Base-by-base conservation (phyloP, 73 alveolate species). In the Blepharisma japonicum region DNA sequence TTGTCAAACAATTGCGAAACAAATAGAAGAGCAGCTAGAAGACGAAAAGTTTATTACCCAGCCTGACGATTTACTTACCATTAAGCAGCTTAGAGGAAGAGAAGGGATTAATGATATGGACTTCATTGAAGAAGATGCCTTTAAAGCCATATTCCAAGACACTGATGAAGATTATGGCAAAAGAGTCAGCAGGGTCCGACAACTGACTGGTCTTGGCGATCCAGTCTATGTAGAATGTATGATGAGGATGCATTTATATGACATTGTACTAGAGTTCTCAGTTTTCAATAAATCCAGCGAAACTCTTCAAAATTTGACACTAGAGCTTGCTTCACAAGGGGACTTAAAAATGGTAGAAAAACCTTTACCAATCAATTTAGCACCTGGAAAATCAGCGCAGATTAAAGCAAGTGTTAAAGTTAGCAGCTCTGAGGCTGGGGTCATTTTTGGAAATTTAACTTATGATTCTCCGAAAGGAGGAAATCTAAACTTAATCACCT, bases 161-260 rank as follows among this genome's bases (percentile, higher is more conserved):
- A 67, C 46, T 32, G 68, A 51, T n/a, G 93, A 89, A 27, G 91
- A 89, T 78, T 77, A 8, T 71, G 77, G 23, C 81, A 76, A 47
- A 39, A 71, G 8, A 83, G 67, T 71, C 79, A 81, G 25, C 67
- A 88, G 68, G 86, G 78, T 70, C 45, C 56, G 70, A 48, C 81
- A 78, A 80, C 83, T 96, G 55, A 92, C 99, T 7, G 99, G 99
- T 3, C 87, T 92, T 55, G 90, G 96, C 61, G 99, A 96, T 86
- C 96, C 96, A 0, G 85, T 96, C 42, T 96, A 92, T 80, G 97
- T 94, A 0, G 99, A 96, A 91, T 89, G 95, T 23, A 85, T 68
- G 53, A 87, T 96, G 27, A 90, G 90, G 76, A 91, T 92, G 56
- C 95, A 90, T 80, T 91, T 91, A 54, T 92, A 86, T 86, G 98